Evolutionary conservation across 1,284 basidiomycete genomes (phyloP).

Genomic region (Pseudozyma sp.): DNA sequence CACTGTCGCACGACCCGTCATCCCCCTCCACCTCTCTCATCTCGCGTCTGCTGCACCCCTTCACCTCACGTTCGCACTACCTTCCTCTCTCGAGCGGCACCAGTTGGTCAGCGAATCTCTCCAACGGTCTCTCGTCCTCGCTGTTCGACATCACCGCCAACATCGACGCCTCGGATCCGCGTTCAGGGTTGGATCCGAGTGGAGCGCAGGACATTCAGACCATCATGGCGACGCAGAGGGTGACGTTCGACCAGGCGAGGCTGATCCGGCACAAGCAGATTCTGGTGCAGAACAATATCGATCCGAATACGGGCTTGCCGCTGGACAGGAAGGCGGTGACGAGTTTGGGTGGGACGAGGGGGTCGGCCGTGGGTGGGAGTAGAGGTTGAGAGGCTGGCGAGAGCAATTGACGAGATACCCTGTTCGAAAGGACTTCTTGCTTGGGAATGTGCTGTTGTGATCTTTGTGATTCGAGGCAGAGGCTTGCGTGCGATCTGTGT

Average conservation of each 20-base stretch:
- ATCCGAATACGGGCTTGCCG: slow-evolving; percentile 63
- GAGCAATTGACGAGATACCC: neutral
- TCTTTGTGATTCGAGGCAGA: no score
- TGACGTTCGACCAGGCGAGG: slow-evolving; percentile 64
- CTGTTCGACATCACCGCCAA: slow-evolving; percentile 65
- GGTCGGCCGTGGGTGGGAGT: neutral
- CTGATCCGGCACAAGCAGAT: slow-evolving; percentile 60
- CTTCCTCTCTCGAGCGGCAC: slow-evolving; percentile 11
- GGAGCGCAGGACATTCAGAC: slow-evolving; percentile 59
- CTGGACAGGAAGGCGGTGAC: slow-evolving; percentile 65
- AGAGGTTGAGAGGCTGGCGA: neutral
- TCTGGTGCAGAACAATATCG: slow-evolving; percentile 57
- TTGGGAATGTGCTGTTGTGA: no score
- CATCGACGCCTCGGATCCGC: slow-evolving; percentile 49
- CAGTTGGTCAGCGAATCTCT: slow-evolving; percentile 48
- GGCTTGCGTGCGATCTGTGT: no score
- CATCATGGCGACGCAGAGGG: slow-evolving; percentile 54
- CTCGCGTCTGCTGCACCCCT: slow-evolving; percentile 3
- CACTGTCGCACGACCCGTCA: neutral
- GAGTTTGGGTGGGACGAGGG: slow-evolving; percentile 26
- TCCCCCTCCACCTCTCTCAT: neutral
- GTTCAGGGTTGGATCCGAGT: slow-evolving; percentile 55
- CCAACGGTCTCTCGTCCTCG: slow-evolving; percentile 49
- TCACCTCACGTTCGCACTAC: slow-evolving; percentile 10
- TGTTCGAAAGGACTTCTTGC: no score